Evolutionary conservation across 495 filamentous ascomycete species (phyloP).

Genomic region (Cladorrhinum samala): DNA sequence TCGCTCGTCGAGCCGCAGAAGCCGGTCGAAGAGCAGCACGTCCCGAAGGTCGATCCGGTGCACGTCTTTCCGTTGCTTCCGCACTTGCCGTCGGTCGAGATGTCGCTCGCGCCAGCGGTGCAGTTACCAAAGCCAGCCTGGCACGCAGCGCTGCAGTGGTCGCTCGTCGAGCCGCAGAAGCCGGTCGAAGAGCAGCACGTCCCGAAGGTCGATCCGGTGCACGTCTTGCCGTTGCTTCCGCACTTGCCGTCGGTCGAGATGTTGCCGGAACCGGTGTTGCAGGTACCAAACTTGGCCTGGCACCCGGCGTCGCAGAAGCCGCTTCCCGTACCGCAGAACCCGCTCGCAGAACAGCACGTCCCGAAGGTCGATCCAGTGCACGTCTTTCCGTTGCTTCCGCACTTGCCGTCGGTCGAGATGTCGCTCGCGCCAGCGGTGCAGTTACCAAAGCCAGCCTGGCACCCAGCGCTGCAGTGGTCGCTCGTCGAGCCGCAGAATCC

Average conservation of each 20-base stretch:
- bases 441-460: conserved; percentile 19
- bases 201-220: conserved; percentile 37
- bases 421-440: neutral
- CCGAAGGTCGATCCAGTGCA: conserved; percentile 41
- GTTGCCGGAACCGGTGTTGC: neutral
- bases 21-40: conserved; percentile 35
- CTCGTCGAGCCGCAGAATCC: conserved; percentile 44
- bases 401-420: conserved; percentile 38
- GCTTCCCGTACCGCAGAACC: conserved; percentile 43
- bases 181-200: conserved; percentile 36
- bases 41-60: conserved; percentile 34
- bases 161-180: conserved; percentile 42
- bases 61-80: conserved; percentile 42
- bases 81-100: conserved; percentile 41
- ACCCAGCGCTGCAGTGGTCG: conserved; percentile 44
- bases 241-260: conserved; percentile 41
- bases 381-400: conserved; percentile 38
- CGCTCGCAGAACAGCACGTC: conserved; percentile 34
- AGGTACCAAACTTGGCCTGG: conserved; percentile 10
- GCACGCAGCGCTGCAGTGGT: conserved; percentile 46
- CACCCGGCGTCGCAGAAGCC: conserved; percentile 46
- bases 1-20: conserved; percentile 43
- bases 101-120: neutral
- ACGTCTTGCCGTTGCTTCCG: conserved; percentile 39
- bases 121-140: conserved; percentile 9